Base-by-base conservation (phyloP, 1,139 yeast genomes). In the Blastobotrys raffinosifermentans region DNA sequence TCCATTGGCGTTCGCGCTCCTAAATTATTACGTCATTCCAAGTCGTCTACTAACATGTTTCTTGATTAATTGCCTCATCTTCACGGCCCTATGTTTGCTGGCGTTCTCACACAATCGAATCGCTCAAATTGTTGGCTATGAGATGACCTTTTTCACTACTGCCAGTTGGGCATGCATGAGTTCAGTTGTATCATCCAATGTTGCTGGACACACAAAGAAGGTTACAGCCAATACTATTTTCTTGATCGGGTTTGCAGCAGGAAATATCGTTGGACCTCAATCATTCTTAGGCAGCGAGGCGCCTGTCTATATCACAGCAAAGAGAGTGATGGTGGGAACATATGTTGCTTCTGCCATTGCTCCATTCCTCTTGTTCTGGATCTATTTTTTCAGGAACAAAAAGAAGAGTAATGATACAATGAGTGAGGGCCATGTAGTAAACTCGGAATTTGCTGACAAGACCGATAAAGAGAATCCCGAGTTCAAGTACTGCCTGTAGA, bases 181-280 rank as follows among this genome's bases (percentile, higher is more conserved):
- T 3, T 35, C 44, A 13, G 33, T 38, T 7, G 29, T 40, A 6
- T 38, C 18, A 19, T 19, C 21, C 21, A 81, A 81, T 51, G 73
- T 77, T 7, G 80, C 86, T 2, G 91, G 91, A 14, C 77, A 76
- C 50, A 78, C 86, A 13, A 80, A 80, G 58, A 75, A 79, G 54
- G 61, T 74, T 33, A 72, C 77, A 4, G 72, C 74, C 19, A 77
- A 73, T 55, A 82, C 82, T 1, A 53, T 76, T 20, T 69, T 71
- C 26, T 69, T 80, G 57, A 64, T 80, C 39, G 81, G 77, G 1
- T 80, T 76, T 51, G 76, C 83, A 49, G 71, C 73, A 19, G 86
- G 91, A 19, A 81, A 81, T 46, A 63, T 81, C 34, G 66, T 77
- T 34, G 89, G 89, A 0, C 87, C 91, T 2, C 86, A 79, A 54